Evolutionary conservation across 495 filamentous ascomycete genomes (phyloP).

Genomic region (Annulohypoxylon moriforme): DNA sequence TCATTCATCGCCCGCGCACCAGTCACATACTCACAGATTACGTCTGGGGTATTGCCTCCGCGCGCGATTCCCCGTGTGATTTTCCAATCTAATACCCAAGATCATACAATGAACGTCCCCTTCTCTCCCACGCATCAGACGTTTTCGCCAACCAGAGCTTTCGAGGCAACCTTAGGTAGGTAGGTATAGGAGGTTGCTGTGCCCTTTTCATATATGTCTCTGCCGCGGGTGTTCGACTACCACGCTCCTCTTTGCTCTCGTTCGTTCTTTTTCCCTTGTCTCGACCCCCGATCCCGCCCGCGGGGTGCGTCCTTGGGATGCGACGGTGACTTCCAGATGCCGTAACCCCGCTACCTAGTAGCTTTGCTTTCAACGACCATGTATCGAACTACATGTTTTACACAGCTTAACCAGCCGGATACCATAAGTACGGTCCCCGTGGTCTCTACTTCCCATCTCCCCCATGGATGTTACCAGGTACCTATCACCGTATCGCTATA

Average conservation of each 20-base stretch:
- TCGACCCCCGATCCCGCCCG: slow-evolving; percentile 38
- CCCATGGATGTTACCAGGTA: neutral
- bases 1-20: slow-evolving; percentile 1
- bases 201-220: slow-evolving; percentile 32
- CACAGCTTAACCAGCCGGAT: neutral
- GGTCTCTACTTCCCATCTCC: neutral
- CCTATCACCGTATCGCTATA: neutral
- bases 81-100: slow-evolving; percentile 21
- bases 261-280: neutral
- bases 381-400: neutral
- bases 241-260: slow-evolving; percentile 3
- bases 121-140: neutral
- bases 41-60: slow-evolving; percentile 5
- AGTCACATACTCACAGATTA: slow-evolving; percentile 37
- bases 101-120: slow-evolving; percentile 15
- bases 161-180: neutral
- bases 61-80: neutral
- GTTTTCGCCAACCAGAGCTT: slow-evolving; percentile 36
- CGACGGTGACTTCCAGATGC: slow-evolving; percentile 32
- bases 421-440: neutral
- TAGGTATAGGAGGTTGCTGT: slow-evolving; percentile 33
- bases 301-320: slow-evolving; percentile 38
- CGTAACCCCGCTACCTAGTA: slow-evolving; percentile 15
- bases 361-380: neutral
- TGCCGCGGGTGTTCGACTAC: slow-evolving; percentile 42